Base-by-base conservation (phyloP, 2,329 filamentous ascomycete genomes). In the Colletotrichum sp. region DNA sequence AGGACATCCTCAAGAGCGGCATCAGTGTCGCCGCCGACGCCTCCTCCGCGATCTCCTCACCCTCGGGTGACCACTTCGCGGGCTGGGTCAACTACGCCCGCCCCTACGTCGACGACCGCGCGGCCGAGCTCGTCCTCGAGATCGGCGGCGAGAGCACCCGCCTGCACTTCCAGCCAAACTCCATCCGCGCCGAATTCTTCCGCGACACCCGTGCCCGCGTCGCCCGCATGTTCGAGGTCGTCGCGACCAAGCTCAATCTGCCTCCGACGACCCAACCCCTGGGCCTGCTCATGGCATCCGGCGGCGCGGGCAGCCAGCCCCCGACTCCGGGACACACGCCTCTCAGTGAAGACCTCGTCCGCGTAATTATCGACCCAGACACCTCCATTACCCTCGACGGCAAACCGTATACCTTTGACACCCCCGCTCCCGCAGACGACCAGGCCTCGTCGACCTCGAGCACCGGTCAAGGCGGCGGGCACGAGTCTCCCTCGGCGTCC, bases 1-100 rank as follows among this genome's bases (percentile, higher is more conserved):
- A 97, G 80, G 96, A 98, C 80, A 91, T 99, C n/a, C 92, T 96
- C 38, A 96, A 96, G 80, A 96, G 94, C 3, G 96, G 96, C 16
- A 88, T 98, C 63, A 92, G 92, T 18, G 90, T 97, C 78, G 86
- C 86, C 1, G 83, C 85, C 10, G 92, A 94, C 67, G 79, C 79
- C 21, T 74, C 80, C 5, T 77, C 82, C 26, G 78, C 83, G 43
- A 75, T 83, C 9, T 72, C 78, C 24, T 80, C 77, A 8, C 78
- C 76, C 32, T 77, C 43, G 67, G 78, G 67, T 32, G 83, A 84
- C 55, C 80, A 83, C 36, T 71, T 85, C 34, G 80, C 83, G 18
- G 85, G 84, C 55, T 94, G 91, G 88, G 92, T 98, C 32, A 92
- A 92, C 78, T 99, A 99, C 80, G 92, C 94, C 16, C 92, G 96